Conservation (phyloP, 345 rosid species). For the Angophora floribunda region DNA sequence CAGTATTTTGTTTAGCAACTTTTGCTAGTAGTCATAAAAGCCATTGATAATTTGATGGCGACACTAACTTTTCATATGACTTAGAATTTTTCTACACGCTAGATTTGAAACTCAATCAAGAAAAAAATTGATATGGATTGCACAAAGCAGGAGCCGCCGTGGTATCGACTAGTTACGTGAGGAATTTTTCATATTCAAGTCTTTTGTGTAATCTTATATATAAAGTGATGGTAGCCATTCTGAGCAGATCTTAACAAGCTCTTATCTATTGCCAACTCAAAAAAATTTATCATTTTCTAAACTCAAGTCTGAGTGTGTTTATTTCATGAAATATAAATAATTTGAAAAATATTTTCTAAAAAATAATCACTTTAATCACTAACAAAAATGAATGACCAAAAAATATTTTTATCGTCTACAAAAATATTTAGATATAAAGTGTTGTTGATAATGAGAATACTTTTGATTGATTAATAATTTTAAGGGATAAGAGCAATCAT, state of each 20-base stretch:
- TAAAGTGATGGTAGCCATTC: not conserved
- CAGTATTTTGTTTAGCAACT: not conserved
- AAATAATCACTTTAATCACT: not conserved
- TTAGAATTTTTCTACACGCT: not conserved
- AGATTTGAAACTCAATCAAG: not conserved
- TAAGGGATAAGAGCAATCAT: accelerated
- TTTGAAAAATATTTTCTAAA: too few species aligned
- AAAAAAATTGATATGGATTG: not conserved
- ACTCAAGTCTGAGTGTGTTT: not conserved
- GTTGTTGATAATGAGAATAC: not conserved
- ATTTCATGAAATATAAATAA: too few species aligned
- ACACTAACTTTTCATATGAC: not conserved
- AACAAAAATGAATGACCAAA: not conserved
- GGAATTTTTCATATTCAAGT: not conserved
- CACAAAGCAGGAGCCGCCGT: not conserved
- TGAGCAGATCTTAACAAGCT: not conserved
- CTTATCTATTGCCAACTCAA: not conserved
- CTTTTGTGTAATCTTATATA: not conserved
- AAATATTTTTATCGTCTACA: accelerated
- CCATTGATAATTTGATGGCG: not conserved
- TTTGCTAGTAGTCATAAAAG: not conserved
- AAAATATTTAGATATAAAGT: not conserved
- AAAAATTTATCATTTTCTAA: not conserved
- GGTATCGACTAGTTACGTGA: not conserved
- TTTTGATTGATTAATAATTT: not conserved